These are phyloP conservation scores for Bipolaris victoriae DNA, from an alignment of 2,329 filamentous ascomycete species.

Conservation along the genomic window DNA sequence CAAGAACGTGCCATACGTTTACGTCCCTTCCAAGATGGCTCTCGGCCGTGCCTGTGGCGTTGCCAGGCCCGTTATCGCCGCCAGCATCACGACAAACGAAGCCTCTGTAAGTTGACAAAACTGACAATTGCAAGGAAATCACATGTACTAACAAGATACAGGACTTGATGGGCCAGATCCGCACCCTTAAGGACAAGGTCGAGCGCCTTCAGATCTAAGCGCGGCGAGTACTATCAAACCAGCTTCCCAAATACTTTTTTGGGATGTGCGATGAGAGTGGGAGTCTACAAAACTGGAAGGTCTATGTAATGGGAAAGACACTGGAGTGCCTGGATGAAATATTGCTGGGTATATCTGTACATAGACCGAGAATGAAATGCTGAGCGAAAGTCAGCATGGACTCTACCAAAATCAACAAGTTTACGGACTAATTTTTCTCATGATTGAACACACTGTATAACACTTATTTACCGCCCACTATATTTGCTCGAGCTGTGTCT, in stretches of 20 bases:
- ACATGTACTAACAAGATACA: not conserved
- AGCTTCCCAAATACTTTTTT: not conserved
- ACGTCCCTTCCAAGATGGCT: conserved; percentile 79
- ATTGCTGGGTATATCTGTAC: conserved; percentile 21
- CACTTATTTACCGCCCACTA: not conserved
- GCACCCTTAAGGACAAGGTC: conserved; percentile 89
- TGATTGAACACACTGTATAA: too few relatives aligned
- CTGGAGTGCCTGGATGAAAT: conserved; percentile 26
- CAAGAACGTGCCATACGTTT: conserved; percentile 69
- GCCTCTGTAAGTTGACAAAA: conserved; percentile 29
- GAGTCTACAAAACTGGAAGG: conserved; percentile 18
- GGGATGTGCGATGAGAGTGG: not conserved
- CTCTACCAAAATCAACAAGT: conserved; percentile 21
- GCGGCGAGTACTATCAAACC: not conserved
- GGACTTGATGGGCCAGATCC: conserved; percentile 79
- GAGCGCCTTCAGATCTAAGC: conserved; percentile 87
- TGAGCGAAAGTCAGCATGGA: conserved; percentile 26
- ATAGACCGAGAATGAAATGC: conserved; percentile 39
- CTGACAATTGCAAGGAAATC: not conserved
- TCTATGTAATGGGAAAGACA: conserved; percentile 23
- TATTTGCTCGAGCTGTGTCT: too few relatives aligned
- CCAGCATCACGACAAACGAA: conserved; percentile 76
- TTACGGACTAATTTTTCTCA: not conserved
- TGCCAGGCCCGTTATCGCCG: conserved; percentile 82
- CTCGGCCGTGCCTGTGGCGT: conserved; percentile 79